Evolutionary conservation across 2,329 filamentous ascomycete species (phyloP).

Genomic region (Colletotrichum liaoningense): DNA sequence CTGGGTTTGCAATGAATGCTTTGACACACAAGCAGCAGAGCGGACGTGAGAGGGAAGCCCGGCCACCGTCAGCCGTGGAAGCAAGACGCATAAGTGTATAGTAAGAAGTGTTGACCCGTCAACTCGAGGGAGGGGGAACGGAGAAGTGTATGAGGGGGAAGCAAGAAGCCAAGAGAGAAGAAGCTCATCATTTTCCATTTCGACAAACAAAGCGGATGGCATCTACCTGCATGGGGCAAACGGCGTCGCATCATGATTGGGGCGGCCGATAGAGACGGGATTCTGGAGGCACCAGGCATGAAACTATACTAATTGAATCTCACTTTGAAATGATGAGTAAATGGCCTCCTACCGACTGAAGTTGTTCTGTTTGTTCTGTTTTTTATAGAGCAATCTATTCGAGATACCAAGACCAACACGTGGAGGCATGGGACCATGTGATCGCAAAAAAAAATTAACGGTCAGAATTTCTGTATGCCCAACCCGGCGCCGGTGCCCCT

Average conservation of each 20-base stretch:
- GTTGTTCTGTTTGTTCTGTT: neutral
- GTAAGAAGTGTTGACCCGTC: neutral
- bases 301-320: neutral
- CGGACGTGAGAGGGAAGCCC: conserved; percentile 5
- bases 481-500: neutral
- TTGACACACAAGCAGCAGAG: neutral
- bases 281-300: conserved; percentile 6
- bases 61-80: neutral
- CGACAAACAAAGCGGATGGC: conserved; percentile 14
- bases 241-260: conserved; percentile 10
- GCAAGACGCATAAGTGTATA: neutral
- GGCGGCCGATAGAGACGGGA: conserved; percentile 4
- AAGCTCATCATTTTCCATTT: neutral
- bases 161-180: too few species aligned
- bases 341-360: too few species aligned
- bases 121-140: neutral
- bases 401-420: neutral
- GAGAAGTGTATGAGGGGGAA: too few species aligned
- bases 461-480: neutral
- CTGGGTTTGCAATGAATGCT: conserved; percentile 34
- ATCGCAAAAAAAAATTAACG: neutral
- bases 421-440: too few species aligned
- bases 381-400: neutral
- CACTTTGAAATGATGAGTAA: neutral
- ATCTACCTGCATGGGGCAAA: conserved; percentile 19